Evolutionary conservation across 345 rosid genomes (phyloP).

Genomic region (Eutrema yunnanense): DNA sequence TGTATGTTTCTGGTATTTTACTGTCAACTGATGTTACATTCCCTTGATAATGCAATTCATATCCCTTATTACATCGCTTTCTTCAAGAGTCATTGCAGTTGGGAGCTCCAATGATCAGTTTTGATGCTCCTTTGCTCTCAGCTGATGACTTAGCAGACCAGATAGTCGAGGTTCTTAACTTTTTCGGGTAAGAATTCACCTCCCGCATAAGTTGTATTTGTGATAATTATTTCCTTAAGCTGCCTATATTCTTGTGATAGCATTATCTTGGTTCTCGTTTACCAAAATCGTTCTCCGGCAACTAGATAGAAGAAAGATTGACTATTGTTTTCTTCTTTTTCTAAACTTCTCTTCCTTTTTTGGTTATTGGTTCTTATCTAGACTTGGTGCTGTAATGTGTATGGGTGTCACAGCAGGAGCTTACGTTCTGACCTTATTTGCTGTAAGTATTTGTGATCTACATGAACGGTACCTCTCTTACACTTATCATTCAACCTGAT

Average conservation of each 20-base stretch:
- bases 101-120: slow-evolving; percentile 64
- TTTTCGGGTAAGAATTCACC: slow-evolving; percentile 64
- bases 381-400: slow-evolving; percentile 96
- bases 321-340: not conserved
- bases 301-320: not conserved
- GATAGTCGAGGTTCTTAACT: slow-evolving; percentile 81
- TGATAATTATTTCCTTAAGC: not conserved
- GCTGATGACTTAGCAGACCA: slow-evolving; percentile 96
- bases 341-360: not conserved
- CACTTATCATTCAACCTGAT: not conserved
- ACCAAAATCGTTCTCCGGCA: not conserved
- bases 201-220: not conserved
- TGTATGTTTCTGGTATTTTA: not conserved
- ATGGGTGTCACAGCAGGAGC: slow-evolving; percentile 99
- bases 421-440: slow-evolving; percentile 81
- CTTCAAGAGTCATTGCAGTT: slow-evolving; percentile 88
- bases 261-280: not conserved
- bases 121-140: slow-evolving; percentile 59
- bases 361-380: slow-evolving; percentile 20
- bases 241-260: not conserved
- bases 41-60: slow-evolving; percentile 27
- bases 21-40: not conserved
- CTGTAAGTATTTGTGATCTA: slow-evolving; percentile 50
- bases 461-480: not conserved
- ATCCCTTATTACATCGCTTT: slow-evolving; percentile 44